Percentiles rank a stretch among this genome's conserved stretches.
These are phyloP conservation scores for Mucor circinelloides DNA, from an alignment of 371 early-diverging fungal species.

Conservation along the genomic window DNA sequence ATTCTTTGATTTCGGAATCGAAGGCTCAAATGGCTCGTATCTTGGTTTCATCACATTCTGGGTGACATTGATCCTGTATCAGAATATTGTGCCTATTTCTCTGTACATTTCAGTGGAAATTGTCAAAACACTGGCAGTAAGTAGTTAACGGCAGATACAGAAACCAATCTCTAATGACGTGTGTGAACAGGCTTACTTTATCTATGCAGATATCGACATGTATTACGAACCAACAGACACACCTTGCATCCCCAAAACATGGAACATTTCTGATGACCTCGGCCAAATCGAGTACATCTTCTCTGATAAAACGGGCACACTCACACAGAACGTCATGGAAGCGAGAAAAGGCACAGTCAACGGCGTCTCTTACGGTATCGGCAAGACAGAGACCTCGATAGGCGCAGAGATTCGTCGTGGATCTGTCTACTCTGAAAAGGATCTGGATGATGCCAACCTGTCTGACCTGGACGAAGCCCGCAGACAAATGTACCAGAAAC, in stretches of 20 bases:
- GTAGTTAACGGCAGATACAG: slow-evolving; percentile 19
- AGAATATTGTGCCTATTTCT: slow-evolving; percentile 88
- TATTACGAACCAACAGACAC: slow-evolving; percentile 78
- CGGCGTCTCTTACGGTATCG: slow-evolving; percentile 78
- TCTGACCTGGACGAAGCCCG: slow-evolving; percentile 23
- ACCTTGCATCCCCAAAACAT: slow-evolving; percentile 83
- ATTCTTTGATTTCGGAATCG: slow-evolving; percentile 39
- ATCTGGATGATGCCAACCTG: slow-evolving; percentile 3
- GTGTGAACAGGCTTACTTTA: slow-evolving; percentile 66
- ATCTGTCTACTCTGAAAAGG: slow-evolving; percentile 20
- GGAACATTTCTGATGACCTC: slow-evolving; percentile 83
- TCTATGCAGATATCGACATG: slow-evolving; percentile 85
- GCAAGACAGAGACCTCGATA: slow-evolving; percentile 38
- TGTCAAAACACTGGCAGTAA: slow-evolving; percentile 71
- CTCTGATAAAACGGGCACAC: slow-evolving; percentile 91
- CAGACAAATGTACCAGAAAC: slow-evolving; percentile 42
- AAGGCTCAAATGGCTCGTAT: slow-evolving; percentile 32
- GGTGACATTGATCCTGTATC: slow-evolving; percentile 55
- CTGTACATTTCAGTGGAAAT: slow-evolving; percentile 96
- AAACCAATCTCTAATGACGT: background rate
- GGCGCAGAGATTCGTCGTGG: slow-evolving; percentile 50
- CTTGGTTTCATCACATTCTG: slow-evolving; percentile 54
- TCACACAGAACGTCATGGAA: slow-evolving; percentile 83
- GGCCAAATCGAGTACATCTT: slow-evolving; percentile 95
- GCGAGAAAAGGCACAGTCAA: slow-evolving; percentile 80